Evolutionary conservation across 805 yeast species (phyloP), one percentile per base, ranked within the genome.

Genomic region (Starmerella riodocensis): DNA sequence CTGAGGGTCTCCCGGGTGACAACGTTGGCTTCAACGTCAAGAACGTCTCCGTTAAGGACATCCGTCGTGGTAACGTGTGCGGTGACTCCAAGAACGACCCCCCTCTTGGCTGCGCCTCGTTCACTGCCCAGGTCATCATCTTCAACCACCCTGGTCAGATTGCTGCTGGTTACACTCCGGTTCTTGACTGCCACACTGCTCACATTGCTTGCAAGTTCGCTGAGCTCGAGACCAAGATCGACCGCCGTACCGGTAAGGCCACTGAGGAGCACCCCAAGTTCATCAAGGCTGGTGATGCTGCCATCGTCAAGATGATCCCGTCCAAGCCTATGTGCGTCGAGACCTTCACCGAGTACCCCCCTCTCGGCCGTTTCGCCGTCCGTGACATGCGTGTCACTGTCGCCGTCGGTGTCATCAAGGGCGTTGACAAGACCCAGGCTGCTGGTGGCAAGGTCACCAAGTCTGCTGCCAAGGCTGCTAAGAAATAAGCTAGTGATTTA

Each of bases 331-430:
- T 88, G 72, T 86, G 95, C 69, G 93, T 86, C 55, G 95, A 88
- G 71, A 74, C 88, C 56, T 88, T 76, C 78, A 70, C 76, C 62
- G 91, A 84, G 63, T 85, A 88, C 78, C 94, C 88, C 66, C 94
- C 93, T 71, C 70, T 88, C 67, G 91, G 94, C 71, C 85, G 97
- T 78, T 73, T 88, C 71, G 88, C 88, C 66, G 95, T 85, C 76
- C 86, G 96, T 81, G 96, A 85, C 73, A 85, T 85, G 96, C 82
- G 96, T 81, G 95, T 85, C 74, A 86, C 96, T 60, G 96, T 86
- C 62, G 96, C 96, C 66, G 96, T 86, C 66, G 96, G 96, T 82
- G 94, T 86, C 65, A 81, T 88, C 81, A 88, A 88, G 78, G 69
- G 84, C 53, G 94, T 84, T 59, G 93, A 73, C 62, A 84, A 84